A percentile compares a stretch with the other conserved stretches of the same genome.
phyloP scores from a whole-genome alignment of 2,329 filamentous ascomycete species.

The Thelonectria blattea region DNA sequence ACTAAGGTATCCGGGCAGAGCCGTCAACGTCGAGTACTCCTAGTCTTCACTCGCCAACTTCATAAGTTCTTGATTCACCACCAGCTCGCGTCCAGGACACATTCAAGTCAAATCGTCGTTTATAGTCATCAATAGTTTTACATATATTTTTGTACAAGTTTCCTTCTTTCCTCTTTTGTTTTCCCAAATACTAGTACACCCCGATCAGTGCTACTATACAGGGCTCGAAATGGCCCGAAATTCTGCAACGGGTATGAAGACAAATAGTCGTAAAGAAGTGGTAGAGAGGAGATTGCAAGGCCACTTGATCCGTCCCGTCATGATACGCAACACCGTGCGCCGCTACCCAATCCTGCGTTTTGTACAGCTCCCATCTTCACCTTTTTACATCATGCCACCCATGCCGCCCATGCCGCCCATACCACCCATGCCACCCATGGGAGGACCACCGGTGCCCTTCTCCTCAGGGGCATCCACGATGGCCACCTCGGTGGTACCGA shows the following conservation, averaged over 20 bases:
- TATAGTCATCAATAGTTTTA: not conserved
- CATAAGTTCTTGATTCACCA: not conserved
- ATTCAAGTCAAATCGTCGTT: conserved; percentile 7
- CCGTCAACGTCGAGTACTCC: not conserved
- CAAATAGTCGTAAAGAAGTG: conserved; percentile 31
- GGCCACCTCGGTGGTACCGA: conserved; percentile 97
- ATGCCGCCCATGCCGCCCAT: conserved; percentile 67
- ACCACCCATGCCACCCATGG: conserved; percentile 70
- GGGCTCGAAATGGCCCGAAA: conserved; percentile 38
- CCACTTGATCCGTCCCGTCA: conserved; percentile 40
- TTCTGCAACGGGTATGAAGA: conserved; percentile 40
- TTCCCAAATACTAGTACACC: conserved; percentile 38
- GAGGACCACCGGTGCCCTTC: conserved; percentile 70
- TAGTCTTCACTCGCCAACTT: too few species aligned
- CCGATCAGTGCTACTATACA: conserved; percentile 45
- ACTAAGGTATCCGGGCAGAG: not conserved
- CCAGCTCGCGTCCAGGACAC: conserved; percentile 19
- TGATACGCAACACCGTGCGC: conserved; percentile 58
- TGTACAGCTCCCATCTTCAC: conserved; percentile 38
- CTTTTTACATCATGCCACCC: conserved; percentile 64
- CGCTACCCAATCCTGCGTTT: conserved; percentile 43
- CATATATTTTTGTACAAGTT: conserved; percentile 17
- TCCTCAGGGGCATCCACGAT: conserved; percentile 96
- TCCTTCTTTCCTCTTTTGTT: conserved; percentile 29
- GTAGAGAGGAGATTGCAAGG: conserved; percentile 46